Base-by-base conservation (phyloP, 768 basidiomycete genomes). In the Terana coerulea region DNA sequence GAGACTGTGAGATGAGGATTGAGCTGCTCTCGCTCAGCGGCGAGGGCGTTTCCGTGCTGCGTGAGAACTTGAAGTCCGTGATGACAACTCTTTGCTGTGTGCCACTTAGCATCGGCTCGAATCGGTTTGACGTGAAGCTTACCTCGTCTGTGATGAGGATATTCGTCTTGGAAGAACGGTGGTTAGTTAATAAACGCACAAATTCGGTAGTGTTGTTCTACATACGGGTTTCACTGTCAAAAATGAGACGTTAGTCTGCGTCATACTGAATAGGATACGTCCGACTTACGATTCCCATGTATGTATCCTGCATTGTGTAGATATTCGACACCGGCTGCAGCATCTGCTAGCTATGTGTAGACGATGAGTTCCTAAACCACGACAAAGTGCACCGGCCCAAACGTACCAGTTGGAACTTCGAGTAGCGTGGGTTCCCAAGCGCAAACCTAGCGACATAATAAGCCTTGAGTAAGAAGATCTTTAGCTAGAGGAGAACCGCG, bases 221-320 rank as follows among this genome's bases (percentile, higher is more conserved):
- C 80, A 57, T 65, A 83, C 82, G 56, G 81, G 83, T 77, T 81
- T 81, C 47, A 83, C 81, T 83, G 30, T 21, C 30, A 24, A 12
- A 29, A 37, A 34, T 24, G 17, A 34, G n/a, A 59, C 41, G 53
- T 49, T 17, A 25, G 57, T 31, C 29, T 30, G 19, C 24, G 26
- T 2, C 29, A 19, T 42, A n/a, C 26, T 25, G 30, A 33, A 41
- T 43, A 7, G 29, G 42, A 21, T 3, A 29, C 24, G 12, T 29
- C 10, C n/a, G 26, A 68, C 82, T 65, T 59, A 83, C 84, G 65
- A 62, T 83, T 78, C 24, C 84, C 84, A 53, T 84, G 83, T 14
- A 83, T 74, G 24, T 82, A 69, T 24, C 72, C 71, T 35, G 70
- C 64, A 7, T 59, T 59, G 62, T 85, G 84, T 6, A 84, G 68